Percentiles rank a stretch among this genome's conserved stretches.
Conservation (phyloP, 108 stramenopile species). For the Cyclostephanos invisitatus region DNA sequence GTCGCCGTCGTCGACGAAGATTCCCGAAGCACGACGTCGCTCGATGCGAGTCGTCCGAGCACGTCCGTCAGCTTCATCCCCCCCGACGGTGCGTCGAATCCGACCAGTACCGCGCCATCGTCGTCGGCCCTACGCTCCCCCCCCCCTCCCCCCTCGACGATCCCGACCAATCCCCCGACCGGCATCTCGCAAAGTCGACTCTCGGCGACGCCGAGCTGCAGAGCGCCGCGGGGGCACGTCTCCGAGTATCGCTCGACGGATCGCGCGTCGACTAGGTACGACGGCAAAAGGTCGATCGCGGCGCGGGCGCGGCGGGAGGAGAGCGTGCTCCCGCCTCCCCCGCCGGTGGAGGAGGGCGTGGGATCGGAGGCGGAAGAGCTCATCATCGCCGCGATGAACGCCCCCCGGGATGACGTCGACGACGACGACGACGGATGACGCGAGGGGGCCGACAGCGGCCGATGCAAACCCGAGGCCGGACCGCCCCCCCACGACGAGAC, state of each 20-base stretch:
- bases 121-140: background rate
- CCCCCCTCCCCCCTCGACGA: background rate
- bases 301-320: slow-evolving; percentile 45
- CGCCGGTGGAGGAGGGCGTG: too few relatives aligned
- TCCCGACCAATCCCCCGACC: slow-evolving; percentile 4
- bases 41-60: slow-evolving; percentile 28
- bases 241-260: slow-evolving; percentile 57
- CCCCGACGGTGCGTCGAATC: too few relatives aligned
- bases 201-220: slow-evolving; percentile 83
- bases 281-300: slow-evolving; percentile 63
- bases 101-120: background rate
- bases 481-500: background rate
- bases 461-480: too few relatives aligned
- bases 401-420: too few relatives aligned
- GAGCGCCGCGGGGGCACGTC: slow-evolving; percentile 60
- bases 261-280: slow-evolving; percentile 75
- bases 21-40: background rate
- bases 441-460: too few relatives aligned
- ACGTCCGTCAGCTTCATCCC: slow-evolving; percentile 29
- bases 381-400: background rate
- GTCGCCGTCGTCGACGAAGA: background rate
- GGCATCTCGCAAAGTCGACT: slow-evolving; percentile 71
- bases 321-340: slow-evolving; percentile 17
- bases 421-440: too few relatives aligned
- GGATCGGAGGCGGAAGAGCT: too few relatives aligned